phyloP scores from a whole-genome alignment of 345 rosid genomes.

The Rhizophora mangle region DNA sequence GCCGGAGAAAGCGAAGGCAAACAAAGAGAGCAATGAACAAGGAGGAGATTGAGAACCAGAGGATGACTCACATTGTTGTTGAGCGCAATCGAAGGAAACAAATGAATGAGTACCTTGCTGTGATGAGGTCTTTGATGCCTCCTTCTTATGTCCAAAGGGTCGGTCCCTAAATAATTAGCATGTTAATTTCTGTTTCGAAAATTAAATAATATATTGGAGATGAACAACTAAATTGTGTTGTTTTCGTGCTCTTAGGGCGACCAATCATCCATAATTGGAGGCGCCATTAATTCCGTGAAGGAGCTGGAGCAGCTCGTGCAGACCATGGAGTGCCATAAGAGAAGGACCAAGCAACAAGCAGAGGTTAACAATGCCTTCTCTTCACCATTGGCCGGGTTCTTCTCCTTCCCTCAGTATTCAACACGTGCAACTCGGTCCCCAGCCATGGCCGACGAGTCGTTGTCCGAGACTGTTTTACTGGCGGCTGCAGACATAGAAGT shows the following conservation, averaged over 20 bases:
- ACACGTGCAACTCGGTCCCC: conserved; percentile 25
- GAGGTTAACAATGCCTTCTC: conserved; percentile 8
- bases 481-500: conserved; percentile 63
- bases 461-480: conserved; percentile 17
- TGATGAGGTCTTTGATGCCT: conserved; percentile 82
- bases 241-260: conserved; percentile 50
- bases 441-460: background rate
- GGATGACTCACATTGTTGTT: conserved; percentile 88
- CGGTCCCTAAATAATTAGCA: conserved; percentile 8
- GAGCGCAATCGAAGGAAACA: conserved; percentile 96
- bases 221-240: background rate
- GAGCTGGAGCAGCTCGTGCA: conserved; percentile 80
- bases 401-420: conserved; percentile 80
- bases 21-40: conserved; percentile 62
- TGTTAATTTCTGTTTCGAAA: too few relatives aligned
- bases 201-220: background rate
- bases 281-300: conserved; percentile 84
- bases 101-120: conserved; percentile 85
- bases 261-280: conserved; percentile 91
- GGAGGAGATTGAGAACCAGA: conserved; percentile 88
- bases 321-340: conserved; percentile 53
- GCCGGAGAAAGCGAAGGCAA: conserved; percentile 63
- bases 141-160: conserved; percentile 92
- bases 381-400: conserved; percentile 61
- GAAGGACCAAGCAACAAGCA: conserved; percentile 19